phyloP scores from a whole-genome alignment of 2,329 filamentous ascomycete species.

The Penicillium sp. region DNA sequence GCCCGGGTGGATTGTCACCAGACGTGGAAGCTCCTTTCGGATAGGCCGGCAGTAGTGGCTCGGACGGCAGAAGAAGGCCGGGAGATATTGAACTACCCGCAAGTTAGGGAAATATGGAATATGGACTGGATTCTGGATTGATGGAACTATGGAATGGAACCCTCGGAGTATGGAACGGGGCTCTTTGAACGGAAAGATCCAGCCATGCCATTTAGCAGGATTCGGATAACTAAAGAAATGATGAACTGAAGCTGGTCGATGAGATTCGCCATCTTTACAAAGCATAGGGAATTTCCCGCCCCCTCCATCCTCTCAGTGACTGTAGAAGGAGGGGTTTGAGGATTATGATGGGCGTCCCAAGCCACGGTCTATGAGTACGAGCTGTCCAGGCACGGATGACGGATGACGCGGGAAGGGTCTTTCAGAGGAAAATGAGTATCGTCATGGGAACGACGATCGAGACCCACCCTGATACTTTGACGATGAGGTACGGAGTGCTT shows the following conservation, averaged over 20 bases:
- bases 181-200: not conserved
- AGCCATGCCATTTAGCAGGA: not conserved
- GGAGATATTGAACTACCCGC: slow-evolving; percentile 1
- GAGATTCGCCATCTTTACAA: slow-evolving; percentile 1
- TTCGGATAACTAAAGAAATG: slow-evolving; percentile 19
- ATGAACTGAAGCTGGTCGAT: not conserved
- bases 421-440: slow-evolving; percentile 32
- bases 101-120: not conserved
- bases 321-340: not conserved
- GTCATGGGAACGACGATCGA: slow-evolving; percentile 34
- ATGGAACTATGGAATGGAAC: slow-evolving; percentile 1
- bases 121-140: slow-evolving; percentile 1
- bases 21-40: slow-evolving; percentile 32
- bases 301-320: not conserved
- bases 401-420: slow-evolving; percentile 30
- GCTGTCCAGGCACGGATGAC: slow-evolving; percentile 28
- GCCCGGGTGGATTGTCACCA: slow-evolving; percentile 34
- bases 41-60: slow-evolving; percentile 30
- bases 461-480: slow-evolving; percentile 29
- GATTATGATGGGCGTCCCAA: not conserved
- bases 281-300: not conserved
- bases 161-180: not conserved
- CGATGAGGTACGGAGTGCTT: slow-evolving; percentile 24
- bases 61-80: slow-evolving; percentile 24
- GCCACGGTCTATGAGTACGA: slow-evolving; percentile 12